phyloP scores from a whole-genome alignment of 208 protist species.

The Strigomonas culicis region DNA sequence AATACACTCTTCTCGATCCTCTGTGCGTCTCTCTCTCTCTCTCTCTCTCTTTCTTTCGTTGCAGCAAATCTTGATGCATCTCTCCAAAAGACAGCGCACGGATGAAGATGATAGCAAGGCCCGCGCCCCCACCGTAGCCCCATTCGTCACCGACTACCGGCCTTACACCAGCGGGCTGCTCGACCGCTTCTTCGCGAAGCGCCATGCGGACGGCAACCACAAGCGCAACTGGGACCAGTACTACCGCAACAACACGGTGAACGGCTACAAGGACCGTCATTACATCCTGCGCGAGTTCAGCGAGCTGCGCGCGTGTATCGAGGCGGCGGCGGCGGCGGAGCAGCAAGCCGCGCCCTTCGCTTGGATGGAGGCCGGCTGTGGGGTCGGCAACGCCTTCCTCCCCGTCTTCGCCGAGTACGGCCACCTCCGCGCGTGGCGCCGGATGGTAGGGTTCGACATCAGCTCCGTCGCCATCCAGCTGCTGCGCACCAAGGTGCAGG shows the following conservation, averaged over 20 bases:
- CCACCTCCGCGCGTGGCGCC: constrained; percentile 51
- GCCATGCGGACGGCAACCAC: constrained; percentile 25
- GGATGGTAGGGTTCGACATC: constrained; percentile 88
- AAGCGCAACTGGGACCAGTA: constrained; percentile 81
- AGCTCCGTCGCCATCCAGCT: constrained; percentile 84
- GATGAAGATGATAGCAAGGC: constrained; percentile 19
- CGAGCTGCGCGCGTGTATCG: constrained; percentile 58
- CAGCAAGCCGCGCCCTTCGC: constrained; percentile 19
- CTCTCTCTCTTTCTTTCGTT: not conserved
- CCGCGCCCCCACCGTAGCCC: constrained; percentile 33
- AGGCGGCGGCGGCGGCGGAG: constrained; percentile 15
- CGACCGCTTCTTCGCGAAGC: constrained; percentile 10
- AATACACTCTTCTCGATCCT: not conserved
- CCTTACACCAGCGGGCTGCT: constrained; percentile 71
- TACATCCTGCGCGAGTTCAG: constrained; percentile 86
- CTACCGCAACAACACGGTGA: constrained; percentile 88
- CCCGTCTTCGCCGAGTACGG: constrained; percentile 85
- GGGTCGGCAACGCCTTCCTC: constrained; percentile 93
- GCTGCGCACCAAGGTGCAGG: constrained; percentile 43
- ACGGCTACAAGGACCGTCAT: constrained; percentile 89
- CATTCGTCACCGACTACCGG: constrained; percentile 75
- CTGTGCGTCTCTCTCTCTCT: constrained; percentile 5
- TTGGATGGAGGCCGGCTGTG: constrained; percentile 93
- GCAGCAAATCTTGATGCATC: not conserved
- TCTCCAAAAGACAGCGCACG: not conserved